These are phyloP conservation scores for Rostrohypoxylon terebratum DNA, from an alignment of 495 filamentous ascomycete genomes.

Conservation along the genomic window DNA sequence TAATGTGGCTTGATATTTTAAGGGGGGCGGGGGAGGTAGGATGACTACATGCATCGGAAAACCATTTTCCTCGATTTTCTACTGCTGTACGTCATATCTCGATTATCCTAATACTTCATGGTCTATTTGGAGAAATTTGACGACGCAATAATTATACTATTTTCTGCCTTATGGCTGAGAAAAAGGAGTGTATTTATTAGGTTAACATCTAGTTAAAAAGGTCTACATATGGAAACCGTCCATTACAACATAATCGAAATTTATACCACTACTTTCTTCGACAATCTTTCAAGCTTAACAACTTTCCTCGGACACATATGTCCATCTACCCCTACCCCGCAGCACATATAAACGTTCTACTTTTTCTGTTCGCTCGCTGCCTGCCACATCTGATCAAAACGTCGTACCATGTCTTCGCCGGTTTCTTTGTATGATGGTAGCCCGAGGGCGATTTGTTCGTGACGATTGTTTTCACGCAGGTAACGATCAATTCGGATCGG, in stretches of 20 bases:
- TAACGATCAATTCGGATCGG: conserved; percentile 4
- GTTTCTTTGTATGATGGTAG: neutral
- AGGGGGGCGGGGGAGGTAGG: neutral
- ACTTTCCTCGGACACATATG: too few relatives aligned
- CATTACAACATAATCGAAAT: too few relatives aligned
- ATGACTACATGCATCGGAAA: neutral
- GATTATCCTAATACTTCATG: neutral
- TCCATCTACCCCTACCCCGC: too few relatives aligned
- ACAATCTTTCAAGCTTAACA: too few relatives aligned
- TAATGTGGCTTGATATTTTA: conserved; percentile 3
- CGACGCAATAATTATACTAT: neutral
- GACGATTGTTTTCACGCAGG: neutral
- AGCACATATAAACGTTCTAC: neutral
- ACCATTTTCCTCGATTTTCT: neutral
- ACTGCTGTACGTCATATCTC: neutral
- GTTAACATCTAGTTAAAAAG: neutral
- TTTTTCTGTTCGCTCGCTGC: conserved; percentile 7
- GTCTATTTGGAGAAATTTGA: neutral
- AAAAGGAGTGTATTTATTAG: neutral
- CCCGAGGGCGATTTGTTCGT: conserved; percentile 30
- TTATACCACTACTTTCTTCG: too few relatives aligned
- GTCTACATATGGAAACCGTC: neutral
- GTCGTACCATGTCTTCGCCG: neutral
- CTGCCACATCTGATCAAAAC: conserved; percentile 21
- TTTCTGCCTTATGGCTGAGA: neutral